Base-by-base conservation (phyloP, 441 rosid species). In the Theobroma grandiflorum region DNA sequence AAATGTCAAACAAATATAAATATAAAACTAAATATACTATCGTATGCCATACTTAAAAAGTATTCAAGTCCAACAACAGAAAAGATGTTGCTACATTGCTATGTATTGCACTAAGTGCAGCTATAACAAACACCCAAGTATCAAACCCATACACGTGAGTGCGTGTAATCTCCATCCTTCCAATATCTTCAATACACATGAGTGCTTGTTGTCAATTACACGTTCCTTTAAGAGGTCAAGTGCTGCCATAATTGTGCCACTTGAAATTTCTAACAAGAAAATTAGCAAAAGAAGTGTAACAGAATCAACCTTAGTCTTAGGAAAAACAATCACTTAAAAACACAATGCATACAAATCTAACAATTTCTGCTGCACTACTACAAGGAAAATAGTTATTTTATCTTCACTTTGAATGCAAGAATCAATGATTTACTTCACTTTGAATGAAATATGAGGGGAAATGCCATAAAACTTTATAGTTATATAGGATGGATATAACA, bases 181-280 rank as follows among this genome's bases (percentile, higher is more conserved):
- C 31, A 26, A 26, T 26, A 26, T 26, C 31, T 26, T 26, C 31
- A 26, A 26, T 26, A 26, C 31, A 26, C 31, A 26, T 26, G 31
- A 26, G 31, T 96, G 98, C 83, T 89, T 90, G 86, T 89, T 89
- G 57, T 84, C 85, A 71, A 92, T 84, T 67, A 97, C 99, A 45
- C 90, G 85, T 80, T 93, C 91, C 86, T 84, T 92, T 78, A 96
- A 68, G 31, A 94, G 92, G 67, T 89, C 78, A 64, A 96, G 77
- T 1, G 98, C 95, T n/a, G 96, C 94, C 79, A 93, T 91, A 81
- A 96, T 89, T 15, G 98, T 93, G 77, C 99, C 97, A 18, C 98
- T 97, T 96, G 83, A 74, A 86, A 84, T 76, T 61, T 75, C 61
- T 61, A 43, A 45, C 55, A 31, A 31, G 40, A 62, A 42, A 58